Percentiles rank a stretch among this genome's conserved stretches.
Evolutionary conservation across 495 filamentous ascomycete genomes (phyloP).

Genomic region (Neurospora hispaniola): DNA sequence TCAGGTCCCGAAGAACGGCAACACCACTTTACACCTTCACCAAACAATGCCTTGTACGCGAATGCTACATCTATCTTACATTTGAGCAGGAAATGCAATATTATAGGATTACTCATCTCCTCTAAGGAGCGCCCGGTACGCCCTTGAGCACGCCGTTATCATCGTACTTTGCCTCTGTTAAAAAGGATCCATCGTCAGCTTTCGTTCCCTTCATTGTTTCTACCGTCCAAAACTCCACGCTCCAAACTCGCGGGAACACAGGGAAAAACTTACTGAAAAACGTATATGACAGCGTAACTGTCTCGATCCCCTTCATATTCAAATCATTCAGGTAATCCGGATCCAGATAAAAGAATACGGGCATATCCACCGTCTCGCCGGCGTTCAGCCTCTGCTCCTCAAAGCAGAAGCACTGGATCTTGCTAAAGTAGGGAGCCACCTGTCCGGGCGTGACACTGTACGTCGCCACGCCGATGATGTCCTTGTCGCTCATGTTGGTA

Average conservation of each 20-base stretch:
- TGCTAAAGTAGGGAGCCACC: conserved; percentile 95
- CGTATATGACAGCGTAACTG: conserved; percentile 90
- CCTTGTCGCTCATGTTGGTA: conserved; percentile 74
- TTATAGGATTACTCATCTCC: not conserved
- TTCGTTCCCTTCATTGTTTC: not conserved
- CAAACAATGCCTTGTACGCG: not conserved
- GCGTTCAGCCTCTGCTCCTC: conserved; percentile 88
- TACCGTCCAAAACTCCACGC: no score
- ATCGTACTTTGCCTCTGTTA: conserved; percentile 72
- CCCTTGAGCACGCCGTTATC: conserved; percentile 52
- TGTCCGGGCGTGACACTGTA: conserved; percentile 95
- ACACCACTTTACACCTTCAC: not conserved
- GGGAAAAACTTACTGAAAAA: conserved; percentile 77
- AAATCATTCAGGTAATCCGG: conserved; percentile 88
- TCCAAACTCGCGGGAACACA: not conserved
- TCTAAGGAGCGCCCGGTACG: not conserved
- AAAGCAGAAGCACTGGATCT: conserved; percentile 99
- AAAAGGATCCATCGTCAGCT: conserved; percentile 7
- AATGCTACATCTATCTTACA: not conserved
- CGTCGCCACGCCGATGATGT: conserved; percentile 97
- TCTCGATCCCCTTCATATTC: conserved; percentile 87
- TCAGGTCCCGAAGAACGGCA: not conserved
- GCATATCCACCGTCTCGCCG: conserved; percentile 98
- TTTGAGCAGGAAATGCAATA: not conserved
- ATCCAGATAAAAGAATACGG: conserved; percentile 98